Evolutionary conservation across 805 yeast species (phyloP).

Genomic region (Pichia californica): DNA sequence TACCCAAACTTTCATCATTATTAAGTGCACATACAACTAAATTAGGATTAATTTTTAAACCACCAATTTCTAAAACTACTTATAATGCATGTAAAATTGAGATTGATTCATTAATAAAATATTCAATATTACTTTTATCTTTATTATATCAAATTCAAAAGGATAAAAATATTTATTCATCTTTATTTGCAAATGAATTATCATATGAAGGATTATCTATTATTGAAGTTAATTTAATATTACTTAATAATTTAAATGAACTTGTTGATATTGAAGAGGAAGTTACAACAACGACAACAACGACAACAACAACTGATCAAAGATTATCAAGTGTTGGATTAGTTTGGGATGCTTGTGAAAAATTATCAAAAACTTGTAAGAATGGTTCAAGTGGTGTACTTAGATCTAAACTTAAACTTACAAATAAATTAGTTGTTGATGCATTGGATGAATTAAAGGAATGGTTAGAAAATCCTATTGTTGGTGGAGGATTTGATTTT

Average conservation of each 20-base stretch:
- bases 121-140: conserved; percentile 40
- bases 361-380: conserved; percentile 34
- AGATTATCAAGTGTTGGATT: conserved; percentile 58
- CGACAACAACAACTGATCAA: conserved; percentile 28
- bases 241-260: conserved; percentile 16
- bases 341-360: conserved; percentile 65
- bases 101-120: conserved; percentile 38
- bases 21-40: conserved; percentile 74
- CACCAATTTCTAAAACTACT: conserved; percentile 40
- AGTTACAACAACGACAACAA: conserved; percentile 20
- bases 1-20: conserved; percentile 51
- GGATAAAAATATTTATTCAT: conserved; percentile 29
- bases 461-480: conserved; percentile 57
- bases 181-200: conserved; percentile 28
- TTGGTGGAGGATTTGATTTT: conserved; percentile 23
- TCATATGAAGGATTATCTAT: conserved; percentile 17
- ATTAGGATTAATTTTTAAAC: conserved; percentile 62
- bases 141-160: conserved; percentile 36
- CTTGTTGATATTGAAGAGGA: conserved; percentile 11
- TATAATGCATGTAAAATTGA: conserved; percentile 42
- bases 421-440: conserved; percentile 47
- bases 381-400: conserved; percentile 51
- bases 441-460: conserved; percentile 61
- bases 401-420: conserved; percentile 38
- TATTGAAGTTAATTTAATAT: conserved; percentile 13